These are phyloP conservation scores for Kalanchoe fedtschenkoi DNA, from an alignment of 164 flowering plant genomes.

Conservation along the genomic window DNA sequence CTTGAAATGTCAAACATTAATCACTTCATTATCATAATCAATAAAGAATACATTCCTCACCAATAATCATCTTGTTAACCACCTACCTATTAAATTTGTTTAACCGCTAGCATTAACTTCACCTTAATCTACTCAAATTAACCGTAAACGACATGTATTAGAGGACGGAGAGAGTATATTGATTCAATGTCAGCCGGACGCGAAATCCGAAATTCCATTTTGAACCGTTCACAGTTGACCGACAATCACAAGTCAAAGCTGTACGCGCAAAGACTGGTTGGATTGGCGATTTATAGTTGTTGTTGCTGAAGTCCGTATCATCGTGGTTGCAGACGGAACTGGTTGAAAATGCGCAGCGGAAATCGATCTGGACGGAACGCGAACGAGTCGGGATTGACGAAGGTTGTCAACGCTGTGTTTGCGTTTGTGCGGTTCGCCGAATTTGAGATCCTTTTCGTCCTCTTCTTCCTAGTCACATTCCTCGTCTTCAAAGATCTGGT, in stretches of 20 bases:
- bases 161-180: too few relatives aligned
- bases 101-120: too few relatives aligned
- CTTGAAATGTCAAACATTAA: too few relatives aligned
- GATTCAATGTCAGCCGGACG: neutral
- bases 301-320: neutral
- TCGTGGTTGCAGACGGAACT: neutral
- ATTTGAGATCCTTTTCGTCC: constrained; percentile 78
- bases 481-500: constrained; percentile 86
- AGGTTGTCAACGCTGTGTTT: constrained; percentile 39
- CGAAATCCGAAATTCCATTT: neutral
- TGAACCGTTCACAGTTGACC: neutral
- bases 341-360: constrained; percentile 3
- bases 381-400: constrained; percentile 34
- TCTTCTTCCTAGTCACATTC: constrained; percentile 68
- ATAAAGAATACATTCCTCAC: too few relatives aligned
- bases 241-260: neutral
- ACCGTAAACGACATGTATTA: too few relatives aligned
- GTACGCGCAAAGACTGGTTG: neutral
- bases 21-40: too few relatives aligned
- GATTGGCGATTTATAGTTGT: neutral
- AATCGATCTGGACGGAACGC: constrained; percentile 8
- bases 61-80: too few relatives aligned
- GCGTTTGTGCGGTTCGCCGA: constrained; percentile 54
- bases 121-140: too few relatives aligned
- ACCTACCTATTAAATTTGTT: too few relatives aligned